A percentile compares a stretch with the other conserved stretches of the same genome.
Conservation (phyloP, 176 grass and related monocot genomes). For the Aegilops longissima region DNA sequence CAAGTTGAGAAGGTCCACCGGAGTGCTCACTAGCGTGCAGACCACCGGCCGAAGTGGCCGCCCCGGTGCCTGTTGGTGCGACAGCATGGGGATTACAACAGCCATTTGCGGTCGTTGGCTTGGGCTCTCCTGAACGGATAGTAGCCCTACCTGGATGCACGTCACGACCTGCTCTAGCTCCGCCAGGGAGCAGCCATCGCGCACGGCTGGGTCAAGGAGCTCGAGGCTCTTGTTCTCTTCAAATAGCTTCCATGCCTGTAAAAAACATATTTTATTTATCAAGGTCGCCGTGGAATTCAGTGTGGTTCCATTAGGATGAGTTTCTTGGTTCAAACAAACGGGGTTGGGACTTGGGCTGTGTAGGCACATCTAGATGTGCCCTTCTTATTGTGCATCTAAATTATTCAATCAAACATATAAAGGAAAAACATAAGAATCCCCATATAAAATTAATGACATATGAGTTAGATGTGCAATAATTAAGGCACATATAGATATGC, state of each 20-base stretch:
- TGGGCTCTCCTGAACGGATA: constrained; percentile 45
- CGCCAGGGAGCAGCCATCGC: neutral
- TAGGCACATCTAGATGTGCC: no score
- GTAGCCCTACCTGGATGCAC: constrained; percentile 39
- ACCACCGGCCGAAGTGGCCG: constrained; percentile 28
- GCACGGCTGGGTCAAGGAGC: constrained; percentile 15
- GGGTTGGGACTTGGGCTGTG: neutral
- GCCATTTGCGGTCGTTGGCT: constrained; percentile 32
- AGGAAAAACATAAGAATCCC: no score
- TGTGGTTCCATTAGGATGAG: neutral
- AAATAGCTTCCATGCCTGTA: constrained; percentile 38
- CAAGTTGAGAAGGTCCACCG: neutral
- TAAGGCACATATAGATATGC: no score
- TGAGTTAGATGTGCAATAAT: no score
- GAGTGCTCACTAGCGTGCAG: neutral
- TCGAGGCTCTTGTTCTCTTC: constrained; percentile 24
- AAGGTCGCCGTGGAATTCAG: neutral
- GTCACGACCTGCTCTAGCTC: constrained; percentile 29
- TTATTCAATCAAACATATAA: no score
- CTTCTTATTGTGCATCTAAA: no score
- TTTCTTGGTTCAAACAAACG: neutral
- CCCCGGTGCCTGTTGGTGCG: neutral
- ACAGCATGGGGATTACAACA: constrained; percentile 34
- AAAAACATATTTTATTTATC: neutral
- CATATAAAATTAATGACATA: no score